A percentile compares a stretch with the other conserved stretches of the same genome.
Conservation (phyloP, 2,329 filamentous ascomycete species). For the Colletotrichum karsti region DNA sequence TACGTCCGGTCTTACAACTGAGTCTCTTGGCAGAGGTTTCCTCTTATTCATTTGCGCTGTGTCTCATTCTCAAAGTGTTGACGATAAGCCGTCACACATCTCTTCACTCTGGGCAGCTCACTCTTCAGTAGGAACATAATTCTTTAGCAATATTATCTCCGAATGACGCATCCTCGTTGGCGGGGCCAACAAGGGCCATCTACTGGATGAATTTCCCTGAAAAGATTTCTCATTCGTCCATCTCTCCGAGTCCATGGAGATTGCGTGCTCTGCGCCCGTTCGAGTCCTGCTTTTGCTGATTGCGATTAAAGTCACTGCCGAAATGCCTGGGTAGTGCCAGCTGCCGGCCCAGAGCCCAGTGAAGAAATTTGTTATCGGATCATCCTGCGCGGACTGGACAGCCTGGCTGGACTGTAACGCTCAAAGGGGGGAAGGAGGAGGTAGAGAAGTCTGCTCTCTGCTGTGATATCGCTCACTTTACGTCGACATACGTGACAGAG, state of each 20-base stretch:
- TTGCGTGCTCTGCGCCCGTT: conserved; percentile 21
- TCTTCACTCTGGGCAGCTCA: not conserved
- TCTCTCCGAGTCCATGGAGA: not conserved
- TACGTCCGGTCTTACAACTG: not conserved
- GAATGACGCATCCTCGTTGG: conserved; percentile 13
- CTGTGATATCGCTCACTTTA: not conserved
- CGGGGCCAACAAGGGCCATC: conserved; percentile 12
- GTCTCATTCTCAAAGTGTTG: not conserved
- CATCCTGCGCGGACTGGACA: not conserved
- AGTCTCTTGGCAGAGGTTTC: not conserved
- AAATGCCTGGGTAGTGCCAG: not conserved
- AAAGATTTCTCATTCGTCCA: conserved; percentile 20
- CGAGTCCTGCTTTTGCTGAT: conserved; percentile 14
- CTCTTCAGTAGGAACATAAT: not conserved
- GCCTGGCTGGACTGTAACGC: not conserved
- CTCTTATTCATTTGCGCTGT: not conserved
- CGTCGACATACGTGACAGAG: not conserved
- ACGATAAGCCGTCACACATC: not conserved
- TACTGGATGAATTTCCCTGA: not conserved
- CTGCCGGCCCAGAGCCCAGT: not conserved
- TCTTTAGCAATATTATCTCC: not conserved
- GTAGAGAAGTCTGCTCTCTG: not conserved
- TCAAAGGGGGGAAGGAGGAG: not conserved
- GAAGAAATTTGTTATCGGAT: not conserved
- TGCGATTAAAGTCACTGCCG: conserved; percentile 1